Percentiles rank a stretch among this genome's conserved stretches.
These are phyloP conservation scores for Cicer bijugum DNA, from an alignment of 306 rosid genomes.

Conservation along the genomic window DNA sequence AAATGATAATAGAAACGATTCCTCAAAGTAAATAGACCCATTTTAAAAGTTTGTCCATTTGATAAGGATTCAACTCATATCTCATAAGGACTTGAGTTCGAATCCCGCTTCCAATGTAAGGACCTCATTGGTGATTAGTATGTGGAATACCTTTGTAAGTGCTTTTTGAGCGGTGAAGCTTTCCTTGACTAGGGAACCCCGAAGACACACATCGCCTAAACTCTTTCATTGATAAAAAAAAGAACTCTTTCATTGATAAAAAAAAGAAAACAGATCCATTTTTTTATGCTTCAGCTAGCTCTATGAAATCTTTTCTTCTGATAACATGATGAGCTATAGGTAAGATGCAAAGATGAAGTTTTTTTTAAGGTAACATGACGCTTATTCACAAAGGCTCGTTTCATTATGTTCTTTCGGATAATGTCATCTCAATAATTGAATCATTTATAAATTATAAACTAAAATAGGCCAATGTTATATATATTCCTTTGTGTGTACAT, in stretches of 20 bases:
- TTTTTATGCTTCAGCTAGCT: background rate
- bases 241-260: too few relatives aligned
- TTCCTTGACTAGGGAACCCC: too few relatives aligned
- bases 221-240: too few relatives aligned
- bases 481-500: slow-evolving; percentile 8
- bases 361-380: background rate
- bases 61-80: too few relatives aligned
- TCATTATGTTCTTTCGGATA: slow-evolving; percentile 6
- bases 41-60: too few relatives aligned
- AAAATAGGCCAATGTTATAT: background rate
- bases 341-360: slow-evolving; percentile 1
- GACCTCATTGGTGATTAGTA: too few relatives aligned
- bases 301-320: slow-evolving; percentile 3
- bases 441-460: background rate
- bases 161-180: too few relatives aligned
- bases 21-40: background rate
- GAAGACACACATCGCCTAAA: too few relatives aligned
- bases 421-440: background rate
- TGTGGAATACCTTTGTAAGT: too few relatives aligned
- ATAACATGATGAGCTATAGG: slow-evolving; percentile 1
- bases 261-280: too few relatives aligned
- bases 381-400: background rate
- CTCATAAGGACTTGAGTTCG: too few relatives aligned
- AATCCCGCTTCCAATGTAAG: too few relatives aligned
- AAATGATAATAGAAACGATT: background rate